Percentiles rank a stretch among this genome's conserved stretches.
phyloP scores from a whole-genome alignment of 164 flowering plant genomes.

The Buxus sempervirens region DNA sequence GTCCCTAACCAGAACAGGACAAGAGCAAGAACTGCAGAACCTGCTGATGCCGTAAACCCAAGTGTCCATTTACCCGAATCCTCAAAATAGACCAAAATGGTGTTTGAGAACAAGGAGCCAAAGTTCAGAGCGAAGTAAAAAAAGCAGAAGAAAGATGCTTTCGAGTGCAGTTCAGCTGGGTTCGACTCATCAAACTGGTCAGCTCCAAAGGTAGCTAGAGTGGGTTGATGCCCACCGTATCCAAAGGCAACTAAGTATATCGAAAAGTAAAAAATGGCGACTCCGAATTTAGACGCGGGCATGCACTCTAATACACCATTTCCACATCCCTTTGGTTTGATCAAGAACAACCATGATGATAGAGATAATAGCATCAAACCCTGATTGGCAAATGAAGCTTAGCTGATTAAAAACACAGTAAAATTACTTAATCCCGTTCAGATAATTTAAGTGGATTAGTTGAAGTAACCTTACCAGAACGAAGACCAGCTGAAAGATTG shows the following conservation, averaged over 20 bases:
- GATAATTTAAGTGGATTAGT: not conserved
- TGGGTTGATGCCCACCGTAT: conserved; percentile 90
- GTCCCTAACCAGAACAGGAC: conserved; percentile 41
- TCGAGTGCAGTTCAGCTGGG: conserved; percentile 31
- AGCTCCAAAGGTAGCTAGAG: conserved; percentile 89
- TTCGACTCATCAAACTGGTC: conserved; percentile 71
- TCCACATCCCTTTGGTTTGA: conserved; percentile 73
- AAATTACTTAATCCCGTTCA: not conserved
- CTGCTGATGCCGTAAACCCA: conserved; percentile 62
- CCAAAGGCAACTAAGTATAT: conserved; percentile 85
- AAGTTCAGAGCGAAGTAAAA: conserved; percentile 79
- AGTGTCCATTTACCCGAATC: conserved; percentile 70
- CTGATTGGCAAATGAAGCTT: conserved; percentile 22
- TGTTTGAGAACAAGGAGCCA: conserved; percentile 84
- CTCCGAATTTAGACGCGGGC: conserved; percentile 35
- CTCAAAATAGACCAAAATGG: conserved; percentile 75
- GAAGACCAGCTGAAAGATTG: conserved; percentile 65
- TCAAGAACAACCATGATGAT: conserved; percentile 54
- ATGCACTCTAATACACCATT: conserved; percentile 29
- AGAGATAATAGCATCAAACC: conserved; percentile 66
- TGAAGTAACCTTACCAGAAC: conserved; percentile 39
- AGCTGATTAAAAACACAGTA: too few relatives aligned
- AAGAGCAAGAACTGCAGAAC: conserved; percentile 56
- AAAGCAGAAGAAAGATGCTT: conserved; percentile 58
- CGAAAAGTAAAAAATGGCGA: conserved; percentile 52